A percentile compares a stretch with the other conserved stretches of the same genome.
phyloP scores from a whole-genome alignment of 768 basidiomycete genomes.

The Royoungia palumana region DNA sequence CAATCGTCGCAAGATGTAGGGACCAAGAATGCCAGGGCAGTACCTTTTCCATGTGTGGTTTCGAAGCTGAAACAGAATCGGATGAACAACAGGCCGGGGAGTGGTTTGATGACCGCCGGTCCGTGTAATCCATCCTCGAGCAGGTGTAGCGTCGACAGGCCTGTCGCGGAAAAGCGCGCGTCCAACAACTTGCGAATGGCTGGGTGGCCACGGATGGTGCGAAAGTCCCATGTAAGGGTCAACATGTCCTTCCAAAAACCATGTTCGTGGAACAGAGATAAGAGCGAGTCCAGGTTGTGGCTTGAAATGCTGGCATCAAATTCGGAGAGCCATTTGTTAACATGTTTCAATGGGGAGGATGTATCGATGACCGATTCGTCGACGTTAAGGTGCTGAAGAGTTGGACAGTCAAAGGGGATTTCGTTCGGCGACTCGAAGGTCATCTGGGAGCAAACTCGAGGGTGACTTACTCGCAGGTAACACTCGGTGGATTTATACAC shows the following conservation, averaged over 20 bases:
- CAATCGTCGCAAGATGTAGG: constrained; percentile 37
- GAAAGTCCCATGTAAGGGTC: constrained; percentile 52
- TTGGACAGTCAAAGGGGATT: constrained; percentile 20
- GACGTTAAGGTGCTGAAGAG: constrained; percentile 18
- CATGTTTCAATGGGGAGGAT: constrained; percentile 7
- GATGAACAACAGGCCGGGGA: constrained; percentile 56
- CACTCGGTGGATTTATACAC: too few species aligned
- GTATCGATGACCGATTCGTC: constrained; percentile 7
- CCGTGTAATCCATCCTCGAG: constrained; percentile 23
- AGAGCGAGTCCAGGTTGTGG: not conserved
- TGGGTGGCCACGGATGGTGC: constrained; percentile 40
- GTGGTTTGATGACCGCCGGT: constrained; percentile 36
- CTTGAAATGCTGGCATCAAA: constrained; percentile 9
- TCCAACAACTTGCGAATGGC: constrained; percentile 37
- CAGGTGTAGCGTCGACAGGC: constrained; percentile 16
- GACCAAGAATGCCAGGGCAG: constrained; percentile 54
- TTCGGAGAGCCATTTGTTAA: constrained; percentile 19
- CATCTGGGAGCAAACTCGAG: too few species aligned
- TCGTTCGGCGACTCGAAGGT: too few species aligned
- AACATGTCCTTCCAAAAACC: constrained; percentile 51
- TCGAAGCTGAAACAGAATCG: constrained; percentile 57
- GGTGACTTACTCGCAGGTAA: too few species aligned
- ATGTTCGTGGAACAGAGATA: constrained; percentile 18
- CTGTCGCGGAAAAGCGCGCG: constrained; percentile 32
- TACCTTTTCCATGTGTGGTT: constrained; percentile 42